Evolutionary conservation across 2,329 filamentous ascomycete genomes (phyloP).

Genomic region (Didymella pinodella): DNA sequence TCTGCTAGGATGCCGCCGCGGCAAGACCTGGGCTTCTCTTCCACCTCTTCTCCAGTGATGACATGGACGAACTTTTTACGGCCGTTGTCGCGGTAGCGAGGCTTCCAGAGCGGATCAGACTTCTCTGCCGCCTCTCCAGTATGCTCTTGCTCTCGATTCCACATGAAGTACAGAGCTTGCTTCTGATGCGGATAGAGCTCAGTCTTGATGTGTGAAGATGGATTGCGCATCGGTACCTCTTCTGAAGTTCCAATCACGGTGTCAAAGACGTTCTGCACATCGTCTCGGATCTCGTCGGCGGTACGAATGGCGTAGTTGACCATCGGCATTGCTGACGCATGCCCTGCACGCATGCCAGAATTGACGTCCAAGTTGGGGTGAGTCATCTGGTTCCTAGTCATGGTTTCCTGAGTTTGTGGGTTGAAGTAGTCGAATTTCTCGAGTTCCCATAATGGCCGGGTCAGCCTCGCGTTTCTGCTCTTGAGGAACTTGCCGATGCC

Average conservation of each 20-base stretch:
- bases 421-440: slow-evolving; percentile 77
- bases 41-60: slow-evolving; percentile 69
- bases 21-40: slow-evolving; percentile 46
- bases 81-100: slow-evolving; percentile 64
- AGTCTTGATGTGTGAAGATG: slow-evolving; percentile 68
- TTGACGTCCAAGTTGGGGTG: slow-evolving; percentile 26
- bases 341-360: slow-evolving; percentile 4
- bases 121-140: slow-evolving; percentile 68
- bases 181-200: slow-evolving; percentile 84
- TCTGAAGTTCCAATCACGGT: slow-evolving; percentile 74
- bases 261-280: slow-evolving; percentile 89
- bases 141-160: slow-evolving; percentile 73
- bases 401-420: slow-evolving; percentile 63
- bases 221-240: slow-evolving; percentile 76
- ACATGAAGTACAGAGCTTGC: slow-evolving; percentile 89
- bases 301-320: slow-evolving; percentile 33
- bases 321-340: slow-evolving; percentile 17
- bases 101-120: slow-evolving; percentile 79
- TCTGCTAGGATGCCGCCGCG: slow-evolving; percentile 60
- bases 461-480: slow-evolving; percentile 71
- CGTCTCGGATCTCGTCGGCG: slow-evolving; percentile 83
- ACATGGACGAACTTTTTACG: slow-evolving; percentile 78
- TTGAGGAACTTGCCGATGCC: slow-evolving; percentile 73
- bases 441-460: slow-evolving; percentile 67
- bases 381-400: slow-evolving; percentile 25